phyloP scores from a whole-genome alignment of 306 rosid species.

The Coriaria nepalensis region DNA sequence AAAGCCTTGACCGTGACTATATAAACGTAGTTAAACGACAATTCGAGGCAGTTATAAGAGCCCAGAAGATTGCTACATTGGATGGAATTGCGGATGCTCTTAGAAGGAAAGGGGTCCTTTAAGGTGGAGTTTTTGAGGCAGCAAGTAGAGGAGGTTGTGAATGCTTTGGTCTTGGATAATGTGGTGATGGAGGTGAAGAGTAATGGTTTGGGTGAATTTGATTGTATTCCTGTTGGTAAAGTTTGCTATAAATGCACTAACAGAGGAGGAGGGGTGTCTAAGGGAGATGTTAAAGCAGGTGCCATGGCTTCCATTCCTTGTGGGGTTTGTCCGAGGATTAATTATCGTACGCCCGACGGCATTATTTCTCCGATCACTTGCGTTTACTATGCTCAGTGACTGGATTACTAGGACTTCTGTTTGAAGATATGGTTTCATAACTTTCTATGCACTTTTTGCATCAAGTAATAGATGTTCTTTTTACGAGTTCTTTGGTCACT shows the following conservation, averaged over 20 bases:
- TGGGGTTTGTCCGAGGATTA: slow-evolving; percentile 61
- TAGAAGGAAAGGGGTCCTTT: slow-evolving; percentile 18
- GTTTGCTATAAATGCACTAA: slow-evolving; percentile 45
- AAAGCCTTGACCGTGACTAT: slow-evolving; percentile 27
- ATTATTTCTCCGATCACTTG: slow-evolving; percentile 56
- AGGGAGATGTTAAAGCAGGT: slow-evolving; percentile 28
- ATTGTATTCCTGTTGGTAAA: slow-evolving; percentile 34
- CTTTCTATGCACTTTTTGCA: too few species aligned
- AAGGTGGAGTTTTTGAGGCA: slow-evolving; percentile 18
- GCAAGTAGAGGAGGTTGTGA: slow-evolving; percentile 46
- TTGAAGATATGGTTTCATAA: too few species aligned
- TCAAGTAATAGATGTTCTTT: too few species aligned
- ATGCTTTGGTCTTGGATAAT: slow-evolving; percentile 47
- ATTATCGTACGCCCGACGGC: slow-evolving; percentile 48
- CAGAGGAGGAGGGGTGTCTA: slow-evolving; percentile 21
- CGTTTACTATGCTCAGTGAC: slow-evolving; percentile 46
- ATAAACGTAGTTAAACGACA: slow-evolving; percentile 26
- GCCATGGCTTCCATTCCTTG: slow-evolving; percentile 60
- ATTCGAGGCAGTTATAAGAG: slow-evolving; percentile 24
- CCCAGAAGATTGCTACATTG: slow-evolving; percentile 32
- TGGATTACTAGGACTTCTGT: slow-evolving; percentile 30
- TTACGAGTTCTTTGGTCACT: too few species aligned
- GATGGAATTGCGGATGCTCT: slow-evolving; percentile 31
- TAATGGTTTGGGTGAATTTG: slow-evolving; percentile 51
- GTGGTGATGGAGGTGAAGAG: slow-evolving; percentile 43